Conservation (phyloP, 495 filamentous ascomycete genomes). For the Lasiosphaeria miniovina region DNA sequence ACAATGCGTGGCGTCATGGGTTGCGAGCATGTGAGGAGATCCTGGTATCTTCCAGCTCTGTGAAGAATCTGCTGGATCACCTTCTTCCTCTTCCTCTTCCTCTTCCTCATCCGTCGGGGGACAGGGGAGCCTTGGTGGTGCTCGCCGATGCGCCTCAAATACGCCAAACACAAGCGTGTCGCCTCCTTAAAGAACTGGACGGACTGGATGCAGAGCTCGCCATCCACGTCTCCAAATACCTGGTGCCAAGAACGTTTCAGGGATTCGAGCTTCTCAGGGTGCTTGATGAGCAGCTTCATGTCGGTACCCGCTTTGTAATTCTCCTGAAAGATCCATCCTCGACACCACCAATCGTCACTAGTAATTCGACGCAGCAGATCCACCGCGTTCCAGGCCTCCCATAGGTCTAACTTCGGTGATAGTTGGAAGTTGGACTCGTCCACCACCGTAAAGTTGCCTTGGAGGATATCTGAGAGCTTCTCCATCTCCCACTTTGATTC, state of each 20-base stretch:
- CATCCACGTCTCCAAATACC: not conserved
- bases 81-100: not conserved
- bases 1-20: not conserved
- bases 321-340: constrained; percentile 30
- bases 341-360: constrained; percentile 21
- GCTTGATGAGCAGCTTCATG: constrained; percentile 24
- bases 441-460: not conserved
- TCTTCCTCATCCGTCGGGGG: not conserved
- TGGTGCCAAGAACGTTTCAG: not conserved
- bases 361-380: constrained; percentile 17
- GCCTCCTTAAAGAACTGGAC: not conserved
- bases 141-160: not conserved
- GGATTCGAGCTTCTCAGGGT: not conserved
- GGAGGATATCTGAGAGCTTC: not conserved
- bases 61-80: not conserved
- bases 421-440: not conserved
- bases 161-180: not conserved
- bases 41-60: not conserved
- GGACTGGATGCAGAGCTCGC: not conserved
- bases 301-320: constrained; percentile 18
- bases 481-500: constrained; percentile 7
- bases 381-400: not conserved
- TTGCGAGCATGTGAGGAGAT: not conserved
- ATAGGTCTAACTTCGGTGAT: not conserved
- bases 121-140: not conserved